Evolutionary conservation across 2,329 filamentous ascomycete species (phyloP).

Genomic region (Fusarium vanettenii): DNA sequence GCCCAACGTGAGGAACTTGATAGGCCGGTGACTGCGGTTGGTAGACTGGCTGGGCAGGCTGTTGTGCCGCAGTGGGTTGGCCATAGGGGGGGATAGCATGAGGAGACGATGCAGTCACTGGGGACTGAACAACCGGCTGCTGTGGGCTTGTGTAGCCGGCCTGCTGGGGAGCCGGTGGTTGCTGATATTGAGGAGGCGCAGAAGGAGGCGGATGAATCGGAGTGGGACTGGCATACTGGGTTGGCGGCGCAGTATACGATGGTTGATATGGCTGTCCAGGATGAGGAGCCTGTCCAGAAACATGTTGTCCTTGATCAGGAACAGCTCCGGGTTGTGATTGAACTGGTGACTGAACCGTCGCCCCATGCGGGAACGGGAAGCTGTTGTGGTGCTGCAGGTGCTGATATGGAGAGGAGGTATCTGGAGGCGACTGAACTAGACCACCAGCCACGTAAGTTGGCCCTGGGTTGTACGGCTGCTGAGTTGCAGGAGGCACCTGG

Average conservation of each 20-base stretch:
- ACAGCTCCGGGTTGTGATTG: background rate
- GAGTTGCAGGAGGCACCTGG: background rate
- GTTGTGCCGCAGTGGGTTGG: background rate
- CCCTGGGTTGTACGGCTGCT: background rate
- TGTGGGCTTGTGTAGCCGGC: background rate
- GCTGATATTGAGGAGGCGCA: background rate
- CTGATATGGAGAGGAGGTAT: background rate
- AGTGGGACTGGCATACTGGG: background rate
- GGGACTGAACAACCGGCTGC: background rate
- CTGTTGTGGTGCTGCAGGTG: background rate
- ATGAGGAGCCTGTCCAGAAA: background rate
- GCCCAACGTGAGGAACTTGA: background rate
- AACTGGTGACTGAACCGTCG: background rate
- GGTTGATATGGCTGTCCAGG: slow-evolving; percentile 8
- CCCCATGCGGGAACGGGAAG: background rate
- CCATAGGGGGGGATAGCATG: background rate
- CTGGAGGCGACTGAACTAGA: background rate
- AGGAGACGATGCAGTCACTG: background rate
- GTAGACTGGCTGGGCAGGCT: background rate
- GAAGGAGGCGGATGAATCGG: background rate
- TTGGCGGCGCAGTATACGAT: background rate
- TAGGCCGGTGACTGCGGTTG: background rate
- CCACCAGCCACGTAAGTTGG: background rate
- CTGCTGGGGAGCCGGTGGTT: background rate
- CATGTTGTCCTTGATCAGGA: background rate